Conservation (phyloP, 2,329 filamentous ascomycete species). For the Aspergillus japonicus region DNA sequence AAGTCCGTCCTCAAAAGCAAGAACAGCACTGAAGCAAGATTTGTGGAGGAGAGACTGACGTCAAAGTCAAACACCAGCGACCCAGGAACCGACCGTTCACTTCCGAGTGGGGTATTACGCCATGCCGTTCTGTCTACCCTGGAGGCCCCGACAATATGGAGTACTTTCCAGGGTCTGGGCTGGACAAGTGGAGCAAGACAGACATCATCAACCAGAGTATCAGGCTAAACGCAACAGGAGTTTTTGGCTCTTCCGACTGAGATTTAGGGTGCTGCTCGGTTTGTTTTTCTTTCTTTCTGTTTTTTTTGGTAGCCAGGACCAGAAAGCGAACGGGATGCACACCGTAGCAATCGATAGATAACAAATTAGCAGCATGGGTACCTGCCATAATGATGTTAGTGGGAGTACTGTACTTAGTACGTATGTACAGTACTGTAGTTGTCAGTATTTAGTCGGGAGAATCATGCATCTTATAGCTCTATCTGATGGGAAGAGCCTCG, state of each 20-base stretch:
- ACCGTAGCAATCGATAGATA: no score
- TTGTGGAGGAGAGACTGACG: neutral
- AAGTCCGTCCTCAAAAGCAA: neutral
- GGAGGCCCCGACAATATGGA: neutral
- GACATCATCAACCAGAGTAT: neutral
- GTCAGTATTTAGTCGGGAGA: neutral
- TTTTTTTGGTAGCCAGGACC: neutral
- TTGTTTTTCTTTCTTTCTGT: no score
- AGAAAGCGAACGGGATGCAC: neutral
- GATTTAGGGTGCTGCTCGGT: no score
- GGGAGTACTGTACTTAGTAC: neutral
- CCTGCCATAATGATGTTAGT: no score
- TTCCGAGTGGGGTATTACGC: neutral
- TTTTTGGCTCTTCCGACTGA: neutral
- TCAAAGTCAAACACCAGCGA: neutral
- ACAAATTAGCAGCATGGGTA: no score
- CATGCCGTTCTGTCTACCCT: neutral
- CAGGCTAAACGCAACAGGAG: neutral
- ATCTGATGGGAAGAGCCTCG: neutral
- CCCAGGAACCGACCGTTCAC: neutral
- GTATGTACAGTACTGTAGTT: no score
- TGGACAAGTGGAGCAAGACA: slow-evolving; percentile 2
- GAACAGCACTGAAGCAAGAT: neutral
- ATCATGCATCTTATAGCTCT: neutral
- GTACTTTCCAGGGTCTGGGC: slow-evolving; percentile 1